Conservation (phyloP, 1,139 yeast genomes). For the Suhomyces choctaworum region DNA sequence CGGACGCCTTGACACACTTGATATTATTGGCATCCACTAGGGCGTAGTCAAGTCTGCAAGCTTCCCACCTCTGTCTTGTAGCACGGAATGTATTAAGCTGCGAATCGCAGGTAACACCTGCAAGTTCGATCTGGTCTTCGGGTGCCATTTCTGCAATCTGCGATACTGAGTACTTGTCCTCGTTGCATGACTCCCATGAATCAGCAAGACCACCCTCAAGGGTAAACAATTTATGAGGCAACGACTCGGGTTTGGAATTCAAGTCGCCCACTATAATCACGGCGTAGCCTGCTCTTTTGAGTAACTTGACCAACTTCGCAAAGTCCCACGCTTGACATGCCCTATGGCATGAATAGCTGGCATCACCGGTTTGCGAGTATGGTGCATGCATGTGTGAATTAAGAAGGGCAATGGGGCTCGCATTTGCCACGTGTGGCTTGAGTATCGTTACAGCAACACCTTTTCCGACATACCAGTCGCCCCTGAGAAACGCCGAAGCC, state of each 20-base stretch:
- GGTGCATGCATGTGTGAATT: constrained; percentile 99
- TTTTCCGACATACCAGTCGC: constrained; percentile 98
- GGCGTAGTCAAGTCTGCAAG: constrained; percentile 90
- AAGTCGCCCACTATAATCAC: constrained; percentile 91
- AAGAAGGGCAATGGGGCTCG: constrained; percentile 68
- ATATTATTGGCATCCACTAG: constrained; percentile 62
- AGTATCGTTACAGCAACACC: constrained; percentile 77
- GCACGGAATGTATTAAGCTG: constrained; percentile 84
- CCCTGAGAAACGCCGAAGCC: constrained; percentile 89
- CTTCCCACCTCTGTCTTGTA: constrained; percentile 61
- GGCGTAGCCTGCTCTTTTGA: constrained; percentile 75
- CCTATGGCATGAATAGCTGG: constrained; percentile 85
- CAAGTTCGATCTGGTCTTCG: constrained; percentile 63
- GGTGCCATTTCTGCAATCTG: constrained; percentile 58
- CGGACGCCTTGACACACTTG: constrained; percentile 58
- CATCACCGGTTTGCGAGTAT: constrained; percentile 77
- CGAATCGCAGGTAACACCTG: constrained; percentile 91
- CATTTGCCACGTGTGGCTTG: constrained; percentile 46
- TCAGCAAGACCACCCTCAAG: constrained; percentile 70
- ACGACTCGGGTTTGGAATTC: constrained; percentile 82
- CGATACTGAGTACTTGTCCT: constrained; percentile 25
- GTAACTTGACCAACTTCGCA: constrained; percentile 60
- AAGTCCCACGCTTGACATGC: constrained; percentile 98
- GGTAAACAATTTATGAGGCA: constrained; percentile 76
- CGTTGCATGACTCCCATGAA: constrained; percentile 75